Evolutionary conservation across 2,329 filamentous ascomycete genomes (phyloP), one percentile per base, ranked within the genome.

Genomic region (Diaporthe vexans): DNA sequence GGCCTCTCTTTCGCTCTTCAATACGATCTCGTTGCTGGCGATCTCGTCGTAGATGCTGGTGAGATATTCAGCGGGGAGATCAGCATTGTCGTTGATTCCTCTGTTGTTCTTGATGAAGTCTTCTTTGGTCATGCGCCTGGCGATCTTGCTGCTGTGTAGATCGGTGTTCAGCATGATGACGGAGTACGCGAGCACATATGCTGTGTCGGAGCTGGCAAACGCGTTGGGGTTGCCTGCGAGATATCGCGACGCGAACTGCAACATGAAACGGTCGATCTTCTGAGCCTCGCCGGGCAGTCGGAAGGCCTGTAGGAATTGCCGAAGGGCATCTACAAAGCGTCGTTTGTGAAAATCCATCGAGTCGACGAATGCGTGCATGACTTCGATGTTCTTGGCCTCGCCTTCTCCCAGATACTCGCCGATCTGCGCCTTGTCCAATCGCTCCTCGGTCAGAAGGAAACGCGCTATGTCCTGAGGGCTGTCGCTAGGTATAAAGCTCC

Each of bases 31-130:
- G 76, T 98, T 96, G 73, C 88, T 89, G 0, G 89, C 90, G 79
- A 99, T 99, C 81, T 99, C 97, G 7, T 99, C 96, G 78, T 93
- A 99, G 71, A 99, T 98, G 8, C 89, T 91, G 37, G 91, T 88
- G 2, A 99, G 91, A 80, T 99, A 99, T 51, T 99, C 97, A 67
- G 97, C 92, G 0, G 97, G 97, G 75, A 99, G 85, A 85, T 98
- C 94, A 40, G 95, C 94, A 78, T 94, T 96, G 84, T 99, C 97
- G 84, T 99, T 98, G 86, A 99, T 99, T 74, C 97, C 97, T 37
- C 97, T 89, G 83, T 99, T 99, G 85, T 99, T 99, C 87, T 97
- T 98, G 86, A 99, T 98, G 81, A 99, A 99, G 78, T 99, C 97
- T 76, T 98, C 94, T 77, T 95, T 95, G 35, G 93, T 97, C 97